These are phyloP conservation scores for Pneumocystis sp. DNA, from an alignment of 1,139 yeast genomes.

Conservation along the genomic window DNA sequence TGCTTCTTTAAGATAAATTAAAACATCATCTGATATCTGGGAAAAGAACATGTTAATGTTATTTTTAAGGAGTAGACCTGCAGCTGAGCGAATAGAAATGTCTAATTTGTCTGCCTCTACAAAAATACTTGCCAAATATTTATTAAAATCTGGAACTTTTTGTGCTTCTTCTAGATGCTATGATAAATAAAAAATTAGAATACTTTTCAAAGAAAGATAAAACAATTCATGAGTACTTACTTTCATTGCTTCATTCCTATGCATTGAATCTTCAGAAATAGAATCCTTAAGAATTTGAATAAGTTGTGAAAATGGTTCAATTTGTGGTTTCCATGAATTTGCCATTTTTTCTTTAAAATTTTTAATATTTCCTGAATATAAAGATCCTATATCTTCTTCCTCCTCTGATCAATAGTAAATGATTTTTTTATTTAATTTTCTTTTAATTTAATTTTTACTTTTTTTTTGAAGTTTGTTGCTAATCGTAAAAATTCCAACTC, in stretches of 20 bases:
- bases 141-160: constrained; percentile 51
- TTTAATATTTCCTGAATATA: constrained; percentile 1
- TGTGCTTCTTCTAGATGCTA: constrained; percentile 52
- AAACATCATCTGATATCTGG: constrained; percentile 24
- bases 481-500: not conserved
- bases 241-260: constrained; percentile 3
- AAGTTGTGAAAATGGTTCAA: constrained; percentile 9
- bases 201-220: not conserved
- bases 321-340: constrained; percentile 10
- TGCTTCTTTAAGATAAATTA: constrained; percentile 45
- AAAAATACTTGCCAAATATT: constrained; percentile 58
- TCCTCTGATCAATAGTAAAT: not conserved
- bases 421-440: not conserved
- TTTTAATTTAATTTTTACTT: not conserved
- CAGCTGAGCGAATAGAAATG: constrained; percentile 64
- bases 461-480: not conserved
- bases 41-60: constrained; percentile 32
- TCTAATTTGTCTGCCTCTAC: constrained; percentile 35
- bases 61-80: constrained; percentile 76
- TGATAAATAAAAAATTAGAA: not conserved
- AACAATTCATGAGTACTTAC: not conserved
- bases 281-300: constrained; percentile 10
- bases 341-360: constrained; percentile 4
- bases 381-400: not conserved
- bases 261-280: constrained; percentile 7